Conservation (phyloP, 495 filamentous ascomycete genomes). For the Neurospora hispaniola region DNA sequence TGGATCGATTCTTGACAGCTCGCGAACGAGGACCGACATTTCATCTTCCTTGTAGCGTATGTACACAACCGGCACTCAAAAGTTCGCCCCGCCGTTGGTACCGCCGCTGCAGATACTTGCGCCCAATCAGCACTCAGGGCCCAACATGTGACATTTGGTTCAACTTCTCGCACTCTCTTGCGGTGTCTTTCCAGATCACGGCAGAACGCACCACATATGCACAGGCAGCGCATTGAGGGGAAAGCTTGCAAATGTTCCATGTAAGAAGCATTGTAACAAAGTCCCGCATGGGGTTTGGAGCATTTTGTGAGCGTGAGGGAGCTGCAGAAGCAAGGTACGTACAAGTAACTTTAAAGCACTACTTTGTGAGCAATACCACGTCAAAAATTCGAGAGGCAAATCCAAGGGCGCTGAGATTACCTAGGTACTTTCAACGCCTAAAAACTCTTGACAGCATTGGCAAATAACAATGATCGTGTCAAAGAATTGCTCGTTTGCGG, state of each 20-base stretch:
- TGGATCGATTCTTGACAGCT: background rate
- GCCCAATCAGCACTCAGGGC: background rate
- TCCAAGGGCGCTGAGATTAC: background rate
- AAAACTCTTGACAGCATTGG: background rate
- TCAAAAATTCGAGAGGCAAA: background rate
- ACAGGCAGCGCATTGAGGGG: background rate
- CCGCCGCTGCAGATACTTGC: background rate
- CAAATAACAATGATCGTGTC: background rate
- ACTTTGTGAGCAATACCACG: background rate
- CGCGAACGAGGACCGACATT: background rate
- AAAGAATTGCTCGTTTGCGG: background rate
- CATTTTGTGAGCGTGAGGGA: background rate
- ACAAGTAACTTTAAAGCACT: background rate
- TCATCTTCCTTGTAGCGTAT: background rate
- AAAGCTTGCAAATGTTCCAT: background rate
- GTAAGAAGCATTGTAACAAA: background rate
- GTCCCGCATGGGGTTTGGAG: background rate
- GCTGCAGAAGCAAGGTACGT: background rate
- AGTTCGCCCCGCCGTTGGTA: background rate
- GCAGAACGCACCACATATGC: background rate
- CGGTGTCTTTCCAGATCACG: background rate
- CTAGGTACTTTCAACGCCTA: no score
- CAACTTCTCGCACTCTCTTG: background rate
- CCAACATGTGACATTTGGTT: background rate
- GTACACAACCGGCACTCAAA: background rate